Base-by-base conservation (phyloP, 2,329 filamentous ascomycete species). In the Pseudogymnoascus sp. region DNA sequence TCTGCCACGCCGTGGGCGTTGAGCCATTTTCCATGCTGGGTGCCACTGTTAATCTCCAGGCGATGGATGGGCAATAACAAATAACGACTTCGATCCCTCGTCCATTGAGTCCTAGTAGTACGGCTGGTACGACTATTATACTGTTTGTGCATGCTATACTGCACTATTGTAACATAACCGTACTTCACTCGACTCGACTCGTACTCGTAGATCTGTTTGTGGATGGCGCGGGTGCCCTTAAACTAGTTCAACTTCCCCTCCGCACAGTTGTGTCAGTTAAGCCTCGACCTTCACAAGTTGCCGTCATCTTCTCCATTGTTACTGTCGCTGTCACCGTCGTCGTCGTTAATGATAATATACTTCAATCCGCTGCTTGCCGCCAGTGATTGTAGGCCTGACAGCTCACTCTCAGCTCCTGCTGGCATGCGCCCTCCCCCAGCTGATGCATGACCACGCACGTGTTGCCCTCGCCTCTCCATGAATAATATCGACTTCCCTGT, bases 291-390 rank as follows among this genome's bases (percentile, higher is more conserved):
- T 26, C 11, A 46, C 24, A n/a, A n/a, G 2, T 28, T 50, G 43
- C 43, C 43, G 24, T 50, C 46, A 53, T 31, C 46, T 31, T 53
- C 46, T 53, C 24, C 46, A 53, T 53, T 53, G 46, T 31, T 53
- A 31, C 46, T 53, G 46, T 53, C 46, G 46, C 4, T 43, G 43
- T 50, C 43, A 22, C 31, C n/a, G 46, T 53, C 46, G 46, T 31
- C 46, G 46, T 53, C n/a, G 46, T 53, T 53, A 53, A 53, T 53
- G 46, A 53, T 53, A 53, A 53, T 53, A 53, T 53, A 53, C 26
- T 53, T 4, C 46, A 28, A 28, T 53, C 24, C 11, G 7, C 43
- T 28, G 24, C 46, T 53, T 6, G 24, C 11, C 46, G 24, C 46
- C 46, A 31, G 46, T 53, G 46, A 53, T 24, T 53, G 46, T 53